phyloP scores from a whole-genome alignment of 23 red algal genomes.

The Pyropia haitanensis region DNA sequence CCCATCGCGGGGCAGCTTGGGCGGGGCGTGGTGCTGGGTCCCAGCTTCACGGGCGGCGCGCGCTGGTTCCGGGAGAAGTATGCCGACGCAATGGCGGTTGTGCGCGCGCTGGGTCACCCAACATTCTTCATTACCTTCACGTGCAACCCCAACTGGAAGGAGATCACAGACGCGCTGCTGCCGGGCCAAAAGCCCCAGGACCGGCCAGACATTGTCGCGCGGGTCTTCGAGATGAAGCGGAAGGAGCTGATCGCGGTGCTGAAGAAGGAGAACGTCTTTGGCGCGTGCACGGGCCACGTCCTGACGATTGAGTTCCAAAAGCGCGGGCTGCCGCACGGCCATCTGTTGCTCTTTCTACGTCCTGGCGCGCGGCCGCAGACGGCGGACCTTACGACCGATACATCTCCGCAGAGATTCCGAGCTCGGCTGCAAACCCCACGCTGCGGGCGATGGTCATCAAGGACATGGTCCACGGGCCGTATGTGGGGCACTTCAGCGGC shows the following conservation, averaged over 20 bases:
- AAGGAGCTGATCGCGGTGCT: not conserved
- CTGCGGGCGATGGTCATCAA: too few relatives aligned
- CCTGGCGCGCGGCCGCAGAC: too few relatives aligned
- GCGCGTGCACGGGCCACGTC: not conserved
- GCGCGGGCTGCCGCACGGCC: not conserved
- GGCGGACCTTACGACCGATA: too few relatives aligned
- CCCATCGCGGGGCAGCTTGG: too few relatives aligned
- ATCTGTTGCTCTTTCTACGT: slow-evolving; percentile 3
- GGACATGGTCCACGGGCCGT: too few relatives aligned
- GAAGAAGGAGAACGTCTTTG: not conserved
- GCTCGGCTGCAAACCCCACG: too few relatives aligned
- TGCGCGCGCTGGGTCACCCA: not conserved
- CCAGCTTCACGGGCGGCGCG: too few relatives aligned
- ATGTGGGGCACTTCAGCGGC: too few relatives aligned
- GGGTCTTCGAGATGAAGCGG: slow-evolving; percentile 1
- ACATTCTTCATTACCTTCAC: slow-evolving; percentile 6
- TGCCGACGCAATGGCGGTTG: slow-evolving; percentile 3
- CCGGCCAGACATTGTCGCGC: not conserved
- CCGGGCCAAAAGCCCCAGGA: not conserved
- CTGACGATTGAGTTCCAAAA: slow-evolving; percentile 4
- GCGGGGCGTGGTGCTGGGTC: too few relatives aligned
- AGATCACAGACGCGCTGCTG: slow-evolving; percentile 12
- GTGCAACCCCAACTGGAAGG: slow-evolving; percentile 9
- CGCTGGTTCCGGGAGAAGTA: too few relatives aligned
- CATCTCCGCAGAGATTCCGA: too few relatives aligned